Conservation (phyloP, 441 rosid species). For the Gossypium davidsonii region DNA sequence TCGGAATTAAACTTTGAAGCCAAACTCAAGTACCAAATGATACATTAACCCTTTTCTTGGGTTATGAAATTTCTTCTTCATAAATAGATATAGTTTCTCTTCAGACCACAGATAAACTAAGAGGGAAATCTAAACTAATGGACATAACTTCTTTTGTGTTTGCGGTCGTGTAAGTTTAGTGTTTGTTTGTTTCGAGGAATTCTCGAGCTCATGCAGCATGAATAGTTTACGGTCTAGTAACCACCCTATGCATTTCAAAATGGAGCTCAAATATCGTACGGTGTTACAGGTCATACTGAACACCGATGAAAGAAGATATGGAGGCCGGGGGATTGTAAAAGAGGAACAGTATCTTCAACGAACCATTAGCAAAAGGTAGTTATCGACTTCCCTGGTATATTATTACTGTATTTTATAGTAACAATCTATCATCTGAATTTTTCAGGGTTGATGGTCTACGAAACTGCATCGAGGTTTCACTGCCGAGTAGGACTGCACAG, state of each 20-base stretch:
- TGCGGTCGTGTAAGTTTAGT: not conserved
- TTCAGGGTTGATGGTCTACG: constrained; percentile 71
- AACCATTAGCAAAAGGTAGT: constrained; percentile 60
- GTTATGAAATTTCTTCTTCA: not conserved
- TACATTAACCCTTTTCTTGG: no score
- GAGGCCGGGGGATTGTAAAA: constrained; percentile 59
- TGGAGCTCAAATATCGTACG: constrained; percentile 3
- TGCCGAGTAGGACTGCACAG: constrained; percentile 93
- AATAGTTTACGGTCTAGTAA: not conserved
- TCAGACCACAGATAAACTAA: not conserved
- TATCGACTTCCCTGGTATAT: constrained; percentile 8
- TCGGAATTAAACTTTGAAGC: no score
- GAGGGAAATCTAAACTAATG: no score
- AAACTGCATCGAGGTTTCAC: constrained; percentile 65
- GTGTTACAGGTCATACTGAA: constrained; percentile 59
- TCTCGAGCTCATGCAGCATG: not conserved
- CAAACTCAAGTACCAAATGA: no score
- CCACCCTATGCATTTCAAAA: constrained; percentile 1
- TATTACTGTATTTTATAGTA: not conserved
- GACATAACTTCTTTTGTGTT: no score
- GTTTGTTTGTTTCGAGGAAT: not conserved
- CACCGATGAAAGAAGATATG: constrained; percentile 72
- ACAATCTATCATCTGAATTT: constrained; percentile 17
- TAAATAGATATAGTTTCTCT: not conserved
- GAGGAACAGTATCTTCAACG: constrained; percentile 61